Conservation (phyloP, 768 basidiomycete genomes). For the Infundibulicybe gibba region DNA sequence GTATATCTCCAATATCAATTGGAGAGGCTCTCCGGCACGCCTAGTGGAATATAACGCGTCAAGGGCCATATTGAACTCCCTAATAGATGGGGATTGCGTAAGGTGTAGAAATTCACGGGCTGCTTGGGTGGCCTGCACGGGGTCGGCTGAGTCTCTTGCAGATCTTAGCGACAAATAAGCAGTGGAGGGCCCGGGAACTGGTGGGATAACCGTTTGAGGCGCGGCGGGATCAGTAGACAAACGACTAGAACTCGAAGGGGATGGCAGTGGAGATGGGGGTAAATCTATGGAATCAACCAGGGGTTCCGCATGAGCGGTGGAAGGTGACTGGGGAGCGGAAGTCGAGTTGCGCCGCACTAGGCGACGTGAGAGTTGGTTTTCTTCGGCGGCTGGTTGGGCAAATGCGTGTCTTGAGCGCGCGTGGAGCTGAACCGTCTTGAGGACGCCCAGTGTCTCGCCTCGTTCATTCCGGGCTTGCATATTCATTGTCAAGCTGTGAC, state of each 20-base stretch:
- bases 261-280: slow-evolving; percentile 1
- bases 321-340: slow-evolving; percentile 21
- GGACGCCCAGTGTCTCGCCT: slow-evolving; percentile 47
- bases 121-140: slow-evolving; percentile 25
- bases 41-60: slow-evolving; percentile 46
- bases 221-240: slow-evolving; percentile 15
- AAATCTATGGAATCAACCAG: slow-evolving; percentile 4
- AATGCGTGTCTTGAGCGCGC: slow-evolving; percentile 61
- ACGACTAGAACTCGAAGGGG: slow-evolving; percentile 7
- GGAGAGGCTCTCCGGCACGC: slow-evolving; percentile 47
- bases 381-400: slow-evolving; percentile 18
- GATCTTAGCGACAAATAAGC: slow-evolving; percentile 16
- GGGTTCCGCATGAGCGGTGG: neutral
- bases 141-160: slow-evolving; percentile 22
- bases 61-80: slow-evolving; percentile 64
- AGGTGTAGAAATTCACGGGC: slow-evolving; percentile 29
- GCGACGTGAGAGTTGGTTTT: slow-evolving; percentile 23
- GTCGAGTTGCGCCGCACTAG: slow-evolving; percentile 48
- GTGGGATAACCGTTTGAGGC: slow-evolving; percentile 13
- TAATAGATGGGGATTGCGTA: slow-evolving; percentile 29
- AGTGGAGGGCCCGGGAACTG: slow-evolving; percentile 8
- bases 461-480: slow-evolving; percentile 35
- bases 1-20: slow-evolving; percentile 62
- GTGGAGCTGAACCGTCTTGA: slow-evolving; percentile 63
- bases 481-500: slow-evolving; percentile 56